phyloP scores from a whole-genome alignment of 192 early-diverging fungal genomes.

The Coemansia interrupta region DNA sequence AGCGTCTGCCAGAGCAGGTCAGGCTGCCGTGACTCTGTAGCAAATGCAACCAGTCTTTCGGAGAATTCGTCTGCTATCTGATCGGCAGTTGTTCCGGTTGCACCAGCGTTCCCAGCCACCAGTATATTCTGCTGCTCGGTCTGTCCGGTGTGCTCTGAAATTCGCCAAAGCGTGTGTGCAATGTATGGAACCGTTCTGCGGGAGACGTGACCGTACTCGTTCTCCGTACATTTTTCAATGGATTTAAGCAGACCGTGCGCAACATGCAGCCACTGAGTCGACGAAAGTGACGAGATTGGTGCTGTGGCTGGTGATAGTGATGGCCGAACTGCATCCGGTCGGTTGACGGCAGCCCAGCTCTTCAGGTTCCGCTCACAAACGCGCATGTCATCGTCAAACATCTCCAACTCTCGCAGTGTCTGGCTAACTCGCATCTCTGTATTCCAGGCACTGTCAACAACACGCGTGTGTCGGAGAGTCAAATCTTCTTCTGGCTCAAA shows the following conservation, averaged over 20 bases:
- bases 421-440: conserved; percentile 27
- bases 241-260: conserved; percentile 16
- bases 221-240: conserved; percentile 17
- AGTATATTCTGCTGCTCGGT: conserved; percentile 1
- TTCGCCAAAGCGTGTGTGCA: conserved; percentile 17
- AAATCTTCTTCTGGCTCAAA: not conserved
- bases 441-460: conserved; percentile 24
- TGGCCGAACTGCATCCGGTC: not conserved
- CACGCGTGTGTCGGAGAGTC: not conserved
- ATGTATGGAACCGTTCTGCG: conserved; percentile 31
- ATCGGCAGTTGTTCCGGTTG: not conserved
- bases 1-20: conserved; percentile 38
- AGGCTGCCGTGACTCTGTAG: conserved; percentile 10
- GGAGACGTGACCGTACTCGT: conserved; percentile 9
- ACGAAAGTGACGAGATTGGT: conserved; percentile 13
- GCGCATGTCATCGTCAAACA: conserved; percentile 5
- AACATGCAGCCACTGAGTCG: conserved; percentile 27
- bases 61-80: conserved; percentile 23
- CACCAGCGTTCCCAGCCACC: not conserved
- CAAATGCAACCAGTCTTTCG: conserved; percentile 30
- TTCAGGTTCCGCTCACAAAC: conserved; percentile 9
- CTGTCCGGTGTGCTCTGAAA: not conserved
- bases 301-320: not conserved
- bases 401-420: conserved; percentile 22
- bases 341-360: not conserved